Evolutionary conservation across 2,329 filamentous ascomycete genomes (phyloP).

Genomic region (Nigrospora oryzae): DNA sequence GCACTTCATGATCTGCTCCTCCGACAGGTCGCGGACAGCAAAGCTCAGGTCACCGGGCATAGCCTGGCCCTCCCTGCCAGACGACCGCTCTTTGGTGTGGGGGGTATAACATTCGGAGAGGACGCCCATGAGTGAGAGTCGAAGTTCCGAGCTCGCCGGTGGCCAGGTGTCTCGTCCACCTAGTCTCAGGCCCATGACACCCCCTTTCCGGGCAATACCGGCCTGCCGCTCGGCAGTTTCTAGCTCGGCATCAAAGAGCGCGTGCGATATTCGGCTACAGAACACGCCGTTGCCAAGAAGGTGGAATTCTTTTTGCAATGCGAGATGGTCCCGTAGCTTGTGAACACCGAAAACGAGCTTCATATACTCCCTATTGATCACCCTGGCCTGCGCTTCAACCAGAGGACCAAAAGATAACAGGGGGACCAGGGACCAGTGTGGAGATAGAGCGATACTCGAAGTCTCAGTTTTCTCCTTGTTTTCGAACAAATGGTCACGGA

Average conservation of each 20-base stretch:
- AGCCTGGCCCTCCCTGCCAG: constrained; percentile 19
- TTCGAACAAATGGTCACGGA: constrained; percentile 29
- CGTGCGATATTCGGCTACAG: constrained; percentile 67
- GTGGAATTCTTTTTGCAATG: constrained; percentile 71
- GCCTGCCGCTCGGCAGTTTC: constrained; percentile 67
- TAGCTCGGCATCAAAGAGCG: constrained; percentile 77
- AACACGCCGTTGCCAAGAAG: constrained; percentile 81
- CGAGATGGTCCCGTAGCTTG: constrained; percentile 62
- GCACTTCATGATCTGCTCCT: constrained; percentile 72
- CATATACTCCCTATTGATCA: constrained; percentile 72
- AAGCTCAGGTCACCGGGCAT: constrained; percentile 72
- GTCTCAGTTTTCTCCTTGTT: constrained; percentile 8
- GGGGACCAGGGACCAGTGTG: constrained; percentile 52
- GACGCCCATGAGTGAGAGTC: constrained; percentile 79
- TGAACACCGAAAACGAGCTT: constrained; percentile 68
- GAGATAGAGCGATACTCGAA: constrained; percentile 27
- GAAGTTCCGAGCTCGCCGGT: constrained; percentile 87
- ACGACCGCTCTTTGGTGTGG: constrained; percentile 9
- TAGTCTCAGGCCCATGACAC: constrained; percentile 73
- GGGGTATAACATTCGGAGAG: constrained; percentile 62
- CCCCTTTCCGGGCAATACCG: constrained; percentile 60
- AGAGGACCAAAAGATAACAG: constrained; percentile 70
- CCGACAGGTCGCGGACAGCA: constrained; percentile 70
- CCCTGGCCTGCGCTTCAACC: constrained; percentile 62
- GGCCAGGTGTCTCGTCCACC: constrained; percentile 82